Percentiles rank a stretch among this genome's conserved stretches.
These are phyloP conservation scores for Curvularia lunata DNA, from an alignment of 2,329 filamentous ascomycete species.

Conservation along the genomic window DNA sequence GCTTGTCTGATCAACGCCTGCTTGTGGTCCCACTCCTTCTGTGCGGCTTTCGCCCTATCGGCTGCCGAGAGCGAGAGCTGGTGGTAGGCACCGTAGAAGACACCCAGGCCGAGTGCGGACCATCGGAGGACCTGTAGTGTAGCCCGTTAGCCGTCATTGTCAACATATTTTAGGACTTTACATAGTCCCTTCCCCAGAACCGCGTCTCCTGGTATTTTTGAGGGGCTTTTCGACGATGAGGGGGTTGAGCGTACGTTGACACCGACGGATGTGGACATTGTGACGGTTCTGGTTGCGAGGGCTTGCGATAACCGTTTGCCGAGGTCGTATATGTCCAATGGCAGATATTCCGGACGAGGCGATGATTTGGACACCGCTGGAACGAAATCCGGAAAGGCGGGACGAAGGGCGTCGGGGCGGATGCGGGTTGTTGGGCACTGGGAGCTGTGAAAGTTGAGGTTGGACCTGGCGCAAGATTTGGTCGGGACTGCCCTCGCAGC, in stretches of 20 bases:
- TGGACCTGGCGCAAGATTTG: slow-evolving; percentile 38
- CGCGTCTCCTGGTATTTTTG: not conserved
- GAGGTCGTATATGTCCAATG: slow-evolving; percentile 40
- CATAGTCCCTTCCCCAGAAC: not conserved
- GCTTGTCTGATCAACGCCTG: slow-evolving; percentile 89
- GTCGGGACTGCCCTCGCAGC: slow-evolving; percentile 22
- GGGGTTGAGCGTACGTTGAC: slow-evolving; percentile 57
- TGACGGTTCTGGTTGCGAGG: slow-evolving; percentile 31
- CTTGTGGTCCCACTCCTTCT: slow-evolving; percentile 90
- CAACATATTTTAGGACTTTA: slow-evolving; percentile 2
- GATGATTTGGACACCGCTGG: slow-evolving; percentile 26
- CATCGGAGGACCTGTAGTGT: slow-evolving; percentile 86
- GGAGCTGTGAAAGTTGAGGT: slow-evolving; percentile 39
- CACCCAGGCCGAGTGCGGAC: slow-evolving; percentile 86
- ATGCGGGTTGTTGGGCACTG: slow-evolving; percentile 28
- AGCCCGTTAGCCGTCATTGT: slow-evolving; percentile 30
- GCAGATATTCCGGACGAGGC: slow-evolving; percentile 27
- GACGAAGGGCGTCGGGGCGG: slow-evolving; percentile 31
- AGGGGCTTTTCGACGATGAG: not conserved
- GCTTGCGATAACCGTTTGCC: slow-evolving; percentile 25
- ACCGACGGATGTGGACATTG: slow-evolving; percentile 57
- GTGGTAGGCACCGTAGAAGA: slow-evolving; percentile 96
- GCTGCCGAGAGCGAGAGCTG: slow-evolving; percentile 78
- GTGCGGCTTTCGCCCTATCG: slow-evolving; percentile 71
- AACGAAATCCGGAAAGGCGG: slow-evolving; percentile 21